These are phyloP conservation scores for Tripidium arundinaceum DNA, from an alignment of 202 grass and related monocot species.

Conservation along the genomic window DNA sequence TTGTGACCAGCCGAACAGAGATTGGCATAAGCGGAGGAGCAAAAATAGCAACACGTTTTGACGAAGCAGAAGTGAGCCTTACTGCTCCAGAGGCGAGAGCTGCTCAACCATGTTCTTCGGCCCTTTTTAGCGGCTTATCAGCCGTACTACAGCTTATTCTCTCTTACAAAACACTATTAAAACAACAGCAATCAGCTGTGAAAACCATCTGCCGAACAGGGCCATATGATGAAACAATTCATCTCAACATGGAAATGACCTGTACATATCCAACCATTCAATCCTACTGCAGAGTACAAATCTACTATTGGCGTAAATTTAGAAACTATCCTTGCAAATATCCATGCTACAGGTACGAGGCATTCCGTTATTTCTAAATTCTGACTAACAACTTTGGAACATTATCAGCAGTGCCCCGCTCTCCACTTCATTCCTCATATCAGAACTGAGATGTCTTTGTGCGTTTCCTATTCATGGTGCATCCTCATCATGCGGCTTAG, in stretches of 20 bases:
- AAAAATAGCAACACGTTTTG: too few relatives aligned
- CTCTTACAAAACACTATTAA: too few relatives aligned
- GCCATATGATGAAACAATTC: background rate
- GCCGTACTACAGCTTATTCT: too few relatives aligned
- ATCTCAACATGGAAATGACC: background rate
- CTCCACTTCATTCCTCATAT: conserved; percentile 3
- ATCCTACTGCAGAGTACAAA: background rate
- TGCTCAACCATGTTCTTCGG: too few relatives aligned
- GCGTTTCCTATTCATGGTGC: background rate
- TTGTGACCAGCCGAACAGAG: too few relatives aligned
- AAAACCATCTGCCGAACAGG: too few relatives aligned
- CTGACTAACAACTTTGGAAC: conserved; percentile 3
- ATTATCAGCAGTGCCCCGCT: background rate
- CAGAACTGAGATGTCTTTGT: background rate
- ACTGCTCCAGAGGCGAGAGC: background rate
- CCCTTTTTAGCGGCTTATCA: too few relatives aligned
- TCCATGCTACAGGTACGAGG: background rate
- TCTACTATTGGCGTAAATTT: background rate
- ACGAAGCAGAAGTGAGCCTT: too few relatives aligned
- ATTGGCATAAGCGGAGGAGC: too few relatives aligned
- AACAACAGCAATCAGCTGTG: too few relatives aligned
- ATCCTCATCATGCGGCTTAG: conserved; percentile 18
- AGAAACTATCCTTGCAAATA: background rate
- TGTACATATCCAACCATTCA: background rate
- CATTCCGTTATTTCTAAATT: conserved; percentile 1